A percentile compares a stretch with the other conserved stretches of the same genome.
Evolutionary conservation across 495 filamentous ascomycete genomes (phyloP).

Genomic region (Aspergillus indologenus): DNA sequence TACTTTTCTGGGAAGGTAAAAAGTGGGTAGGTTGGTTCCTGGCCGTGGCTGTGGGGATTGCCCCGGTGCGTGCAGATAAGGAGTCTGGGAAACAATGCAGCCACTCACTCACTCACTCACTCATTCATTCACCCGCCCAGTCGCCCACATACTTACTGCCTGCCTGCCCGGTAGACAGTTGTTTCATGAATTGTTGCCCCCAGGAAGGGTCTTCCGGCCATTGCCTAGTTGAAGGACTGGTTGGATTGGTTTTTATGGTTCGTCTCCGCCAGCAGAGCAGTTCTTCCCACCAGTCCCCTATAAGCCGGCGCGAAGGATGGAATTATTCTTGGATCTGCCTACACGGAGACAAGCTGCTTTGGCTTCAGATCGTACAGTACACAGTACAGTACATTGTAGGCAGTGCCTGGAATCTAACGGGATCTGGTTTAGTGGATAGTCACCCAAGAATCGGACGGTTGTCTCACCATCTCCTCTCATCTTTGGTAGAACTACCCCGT

Average conservation of each 20-base stretch:
- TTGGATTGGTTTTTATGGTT: not conserved
- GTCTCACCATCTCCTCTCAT: slow-evolving; percentile 10
- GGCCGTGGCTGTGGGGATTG: slow-evolving; percentile 20
- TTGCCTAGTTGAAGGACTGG: not conserved
- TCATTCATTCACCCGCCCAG: too few species aligned
- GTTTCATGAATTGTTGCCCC: not conserved
- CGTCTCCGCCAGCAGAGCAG: too few species aligned
- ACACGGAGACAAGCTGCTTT: too few species aligned
- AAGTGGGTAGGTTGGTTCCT: slow-evolving; percentile 19
- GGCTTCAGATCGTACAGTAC: too few species aligned
- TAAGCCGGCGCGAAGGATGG: not conserved
- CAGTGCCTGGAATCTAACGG: not conserved
- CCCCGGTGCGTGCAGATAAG: slow-evolving; percentile 26
- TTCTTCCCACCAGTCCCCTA: not conserved
- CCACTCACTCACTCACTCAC: too few species aligned
- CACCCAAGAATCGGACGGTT: not conserved
- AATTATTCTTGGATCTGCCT: not conserved
- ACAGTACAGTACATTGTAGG: not conserved
- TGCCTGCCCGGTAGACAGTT: not conserved
- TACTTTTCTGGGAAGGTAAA: not conserved
- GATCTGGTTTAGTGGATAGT: not conserved
- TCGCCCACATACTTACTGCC: too few species aligned
- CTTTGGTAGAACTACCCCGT: not conserved
- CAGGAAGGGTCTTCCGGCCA: not conserved
- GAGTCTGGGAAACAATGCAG: not conserved